phyloP scores from a whole-genome alignment of 129 eudicot species.

The Flaveria linearis region DNA sequence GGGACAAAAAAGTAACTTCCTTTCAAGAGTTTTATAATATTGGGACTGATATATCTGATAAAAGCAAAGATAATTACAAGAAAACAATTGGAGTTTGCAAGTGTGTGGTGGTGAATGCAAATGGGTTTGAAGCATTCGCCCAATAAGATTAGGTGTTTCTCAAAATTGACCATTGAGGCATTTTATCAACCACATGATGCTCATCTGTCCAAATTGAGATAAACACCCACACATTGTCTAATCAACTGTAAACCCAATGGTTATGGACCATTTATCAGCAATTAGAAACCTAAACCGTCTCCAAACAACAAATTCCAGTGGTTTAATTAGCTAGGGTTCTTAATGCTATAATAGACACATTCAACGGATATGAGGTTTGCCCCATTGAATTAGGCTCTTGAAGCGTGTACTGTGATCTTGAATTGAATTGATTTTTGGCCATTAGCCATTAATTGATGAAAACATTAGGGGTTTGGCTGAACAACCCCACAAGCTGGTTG shows the following conservation, averaged over 20 bases:
- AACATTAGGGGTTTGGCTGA: background rate
- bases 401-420: background rate
- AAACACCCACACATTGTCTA: constrained; percentile 16
- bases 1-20: constrained; percentile 25
- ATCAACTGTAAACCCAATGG: constrained; percentile 4
- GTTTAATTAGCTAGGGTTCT: constrained; percentile 5
- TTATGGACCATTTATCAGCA: constrained; percentile 3
- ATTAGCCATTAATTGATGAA: constrained; percentile 22
- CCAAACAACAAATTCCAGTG: background rate
- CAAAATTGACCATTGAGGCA: constrained; percentile 24
- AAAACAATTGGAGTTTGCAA: constrained; percentile 33
- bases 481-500: constrained; percentile 24
- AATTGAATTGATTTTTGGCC: background rate
- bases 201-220: constrained; percentile 26
- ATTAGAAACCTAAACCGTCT: background rate
- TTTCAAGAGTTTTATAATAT: constrained; percentile 8
- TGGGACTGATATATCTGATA: constrained; percentile 18
- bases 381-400: background rate
- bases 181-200: constrained; percentile 38
- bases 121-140: constrained; percentile 25
- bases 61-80: constrained; percentile 32
- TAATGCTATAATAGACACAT: background rate
- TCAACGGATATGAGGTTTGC: background rate
- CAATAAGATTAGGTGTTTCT: constrained; percentile 25
- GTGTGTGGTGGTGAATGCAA: constrained; percentile 42